A percentile compares a stretch with the other conserved stretches of the same genome.
These are phyloP conservation scores for Perkinsus chesapeaki DNA, from an alignment of 169 alveolate genomes.

Conservation along the genomic window DNA sequence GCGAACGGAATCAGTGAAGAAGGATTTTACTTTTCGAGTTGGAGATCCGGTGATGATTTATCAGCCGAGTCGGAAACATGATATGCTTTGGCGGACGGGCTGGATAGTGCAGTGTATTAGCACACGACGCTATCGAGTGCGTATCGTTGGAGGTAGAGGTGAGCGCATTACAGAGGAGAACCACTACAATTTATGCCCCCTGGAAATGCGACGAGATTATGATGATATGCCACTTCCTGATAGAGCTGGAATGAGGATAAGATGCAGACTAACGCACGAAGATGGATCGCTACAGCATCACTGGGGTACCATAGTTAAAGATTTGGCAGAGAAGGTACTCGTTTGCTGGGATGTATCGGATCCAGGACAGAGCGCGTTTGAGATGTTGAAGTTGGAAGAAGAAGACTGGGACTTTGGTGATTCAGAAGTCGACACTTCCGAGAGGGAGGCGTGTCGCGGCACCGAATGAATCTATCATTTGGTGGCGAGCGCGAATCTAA, in stretches of 20 bases:
- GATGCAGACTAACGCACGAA: background rate
- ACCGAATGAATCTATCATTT: background rate
- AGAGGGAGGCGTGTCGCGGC: slow-evolving; percentile 4
- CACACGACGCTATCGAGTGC: background rate
- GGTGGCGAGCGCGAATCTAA: too few relatives aligned
- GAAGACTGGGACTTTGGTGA: background rate
- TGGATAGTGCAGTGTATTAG: background rate
- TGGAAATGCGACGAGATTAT: background rate
- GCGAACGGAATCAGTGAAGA: background rate
- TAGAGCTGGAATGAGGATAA: background rate
- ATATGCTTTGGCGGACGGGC: background rate
- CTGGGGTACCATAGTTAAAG: background rate
- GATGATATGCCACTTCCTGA: background rate
- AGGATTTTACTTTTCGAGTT: background rate
- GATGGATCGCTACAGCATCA: background rate
- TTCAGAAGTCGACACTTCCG: background rate
- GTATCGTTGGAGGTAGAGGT: background rate
- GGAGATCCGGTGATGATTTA: background rate
- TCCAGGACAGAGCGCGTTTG: background rate
- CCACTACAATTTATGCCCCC: background rate
- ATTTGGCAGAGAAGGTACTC: background rate
- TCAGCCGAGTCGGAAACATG: background rate
- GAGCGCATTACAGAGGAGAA: background rate
- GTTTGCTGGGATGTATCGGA: background rate
- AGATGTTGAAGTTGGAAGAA: background rate